These are phyloP conservation scores for Trichoderma koningiopsis DNA, from an alignment of 2,329 filamentous ascomycete genomes.

Conservation along the genomic window DNA sequence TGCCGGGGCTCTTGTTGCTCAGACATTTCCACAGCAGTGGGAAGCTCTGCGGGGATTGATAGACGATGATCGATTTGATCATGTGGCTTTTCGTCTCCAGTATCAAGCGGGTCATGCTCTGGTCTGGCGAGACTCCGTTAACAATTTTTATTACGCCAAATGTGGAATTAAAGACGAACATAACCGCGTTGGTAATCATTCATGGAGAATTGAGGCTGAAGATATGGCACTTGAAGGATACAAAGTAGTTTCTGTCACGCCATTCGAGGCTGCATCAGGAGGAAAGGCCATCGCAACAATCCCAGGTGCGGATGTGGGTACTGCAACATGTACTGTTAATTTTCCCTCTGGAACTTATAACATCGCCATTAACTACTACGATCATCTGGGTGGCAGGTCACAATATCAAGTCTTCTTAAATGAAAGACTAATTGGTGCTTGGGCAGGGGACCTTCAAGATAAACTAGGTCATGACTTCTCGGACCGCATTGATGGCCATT, in stretches of 20 bases:
- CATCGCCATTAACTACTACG: background rate
- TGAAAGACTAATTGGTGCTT: background rate
- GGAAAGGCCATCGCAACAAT: background rate
- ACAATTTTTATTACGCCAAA: constrained; percentile 3
- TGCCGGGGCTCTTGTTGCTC: background rate
- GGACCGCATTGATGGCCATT: background rate
- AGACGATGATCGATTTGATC: background rate
- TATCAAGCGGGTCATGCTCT: constrained; percentile 3
- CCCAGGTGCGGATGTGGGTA: background rate
- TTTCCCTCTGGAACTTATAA: background rate
- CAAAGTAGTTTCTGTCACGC: background rate
- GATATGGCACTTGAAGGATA: background rate
- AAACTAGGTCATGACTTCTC: background rate
- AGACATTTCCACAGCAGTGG: background rate
- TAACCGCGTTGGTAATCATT: background rate
- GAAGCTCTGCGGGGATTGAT: background rate
- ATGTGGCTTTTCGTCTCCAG: background rate
- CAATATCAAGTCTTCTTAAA: background rate
- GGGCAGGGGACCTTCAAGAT: background rate
- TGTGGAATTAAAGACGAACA: background rate
- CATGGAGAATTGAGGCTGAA: background rate
- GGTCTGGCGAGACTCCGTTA: background rate
- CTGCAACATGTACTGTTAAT: background rate
- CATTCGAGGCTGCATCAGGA: constrained; percentile 3
- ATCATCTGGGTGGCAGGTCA: background rate